Evolutionary conservation across 2,329 filamentous ascomycete genomes (phyloP).

Genomic region (Fusarium sp.): DNA sequence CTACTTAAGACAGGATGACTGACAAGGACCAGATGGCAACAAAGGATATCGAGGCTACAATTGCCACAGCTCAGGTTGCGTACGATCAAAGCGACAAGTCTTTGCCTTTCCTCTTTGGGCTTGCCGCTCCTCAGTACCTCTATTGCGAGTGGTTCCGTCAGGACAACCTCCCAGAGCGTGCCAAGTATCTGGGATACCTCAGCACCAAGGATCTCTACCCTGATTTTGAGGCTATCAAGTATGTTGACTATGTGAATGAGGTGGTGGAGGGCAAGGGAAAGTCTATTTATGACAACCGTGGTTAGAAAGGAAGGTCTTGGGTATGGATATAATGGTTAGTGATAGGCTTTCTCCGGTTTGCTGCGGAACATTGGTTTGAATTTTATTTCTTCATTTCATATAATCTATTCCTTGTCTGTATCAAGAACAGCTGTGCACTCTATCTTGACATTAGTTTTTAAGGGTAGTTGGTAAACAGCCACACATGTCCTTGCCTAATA

Average conservation of each 20-base stretch:
- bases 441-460: too few species aligned
- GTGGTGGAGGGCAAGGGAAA: constrained; percentile 23
- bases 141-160: constrained; percentile 34
- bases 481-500: too few species aligned
- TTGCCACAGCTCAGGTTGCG: constrained; percentile 7
- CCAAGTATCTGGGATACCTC: constrained; percentile 32
- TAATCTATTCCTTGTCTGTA: not conserved
- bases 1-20: not conserved
- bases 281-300: constrained; percentile 16
- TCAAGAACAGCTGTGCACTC: constrained; percentile 59
- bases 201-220: constrained; percentile 33
- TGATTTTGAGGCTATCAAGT: constrained; percentile 23
- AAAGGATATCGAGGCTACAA: constrained; percentile 17
- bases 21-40: constrained; percentile 12
- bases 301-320: not conserved
- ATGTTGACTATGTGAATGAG: constrained; percentile 32
- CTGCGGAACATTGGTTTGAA: not conserved
- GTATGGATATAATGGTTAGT: not conserved
- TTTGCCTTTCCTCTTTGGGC: not conserved
- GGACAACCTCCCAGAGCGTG: constrained; percentile 32
- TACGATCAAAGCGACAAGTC: constrained; percentile 19
- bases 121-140: constrained; percentile 29
- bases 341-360: not conserved
- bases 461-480: too few species aligned
- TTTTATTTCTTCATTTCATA: too few species aligned